Conservation (phyloP, 2,329 filamentous ascomycete genomes). For the Aspergillus sp. region DNA sequence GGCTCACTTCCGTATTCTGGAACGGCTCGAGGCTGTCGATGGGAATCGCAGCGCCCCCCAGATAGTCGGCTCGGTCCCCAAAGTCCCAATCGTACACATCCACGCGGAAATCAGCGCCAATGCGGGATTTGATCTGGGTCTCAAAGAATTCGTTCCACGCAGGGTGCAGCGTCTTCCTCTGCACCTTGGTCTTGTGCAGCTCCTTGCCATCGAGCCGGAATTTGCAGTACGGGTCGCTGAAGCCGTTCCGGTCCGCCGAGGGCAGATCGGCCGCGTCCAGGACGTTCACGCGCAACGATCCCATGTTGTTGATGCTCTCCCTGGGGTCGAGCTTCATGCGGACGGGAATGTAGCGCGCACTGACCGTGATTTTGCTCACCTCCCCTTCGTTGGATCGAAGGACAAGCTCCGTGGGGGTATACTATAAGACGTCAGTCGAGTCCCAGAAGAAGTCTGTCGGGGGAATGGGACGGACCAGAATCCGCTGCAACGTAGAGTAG, state of each 20-base stretch:
- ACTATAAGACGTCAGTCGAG: constrained; percentile 50
- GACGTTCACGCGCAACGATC: constrained; percentile 88
- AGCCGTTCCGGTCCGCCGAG: constrained; percentile 91
- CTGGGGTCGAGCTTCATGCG: constrained; percentile 91
- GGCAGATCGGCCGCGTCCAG: constrained; percentile 85
- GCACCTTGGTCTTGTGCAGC: constrained; percentile 89
- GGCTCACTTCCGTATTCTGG: constrained; percentile 69
- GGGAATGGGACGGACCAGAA: constrained; percentile 57
- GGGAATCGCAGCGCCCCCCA: constrained; percentile 76
- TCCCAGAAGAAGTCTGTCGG: background rate
- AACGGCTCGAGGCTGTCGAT: constrained; percentile 83
- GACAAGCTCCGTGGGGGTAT: constrained; percentile 81
- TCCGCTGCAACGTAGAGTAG: constrained; percentile 81
- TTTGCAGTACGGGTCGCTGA: constrained; percentile 94
- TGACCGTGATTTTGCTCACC: constrained; percentile 79
- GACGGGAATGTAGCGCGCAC: constrained; percentile 90
- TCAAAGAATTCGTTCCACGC: constrained; percentile 98
- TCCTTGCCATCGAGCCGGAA: constrained; percentile 88
- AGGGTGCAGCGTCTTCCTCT: constrained; percentile 95
- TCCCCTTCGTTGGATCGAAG: constrained; percentile 76
- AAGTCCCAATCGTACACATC: constrained; percentile 96
- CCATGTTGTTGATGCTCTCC: constrained; percentile 99
- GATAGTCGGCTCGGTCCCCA: constrained; percentile 85
- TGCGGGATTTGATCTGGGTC: constrained; percentile 75
- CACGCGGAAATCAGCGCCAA: constrained; percentile 76